Evolutionary conservation across 2,329 filamentous ascomycete genomes (phyloP).

Genomic region (Fusarium tuaranense): DNA sequence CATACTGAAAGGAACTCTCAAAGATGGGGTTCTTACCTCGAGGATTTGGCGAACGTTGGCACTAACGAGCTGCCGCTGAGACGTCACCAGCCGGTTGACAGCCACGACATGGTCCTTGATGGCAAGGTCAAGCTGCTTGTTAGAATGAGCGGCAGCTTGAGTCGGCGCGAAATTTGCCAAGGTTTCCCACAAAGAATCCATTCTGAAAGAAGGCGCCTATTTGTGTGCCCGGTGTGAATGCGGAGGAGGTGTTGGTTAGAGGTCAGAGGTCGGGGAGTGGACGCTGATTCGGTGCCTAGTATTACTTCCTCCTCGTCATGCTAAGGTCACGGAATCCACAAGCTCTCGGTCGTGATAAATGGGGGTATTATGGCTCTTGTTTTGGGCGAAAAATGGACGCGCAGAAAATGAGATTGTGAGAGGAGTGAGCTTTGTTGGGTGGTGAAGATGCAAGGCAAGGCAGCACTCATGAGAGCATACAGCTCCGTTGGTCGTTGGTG

Average conservation of each 20-base stretch:
- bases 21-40: slow-evolving; percentile 46
- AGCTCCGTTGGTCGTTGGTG: slow-evolving; percentile 34
- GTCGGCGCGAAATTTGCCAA: slow-evolving; percentile 58
- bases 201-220: slow-evolving; percentile 30
- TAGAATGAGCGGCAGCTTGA: slow-evolving; percentile 38
- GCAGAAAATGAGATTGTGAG: background rate
- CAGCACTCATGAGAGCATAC: slow-evolving; percentile 28
- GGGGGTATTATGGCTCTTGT: background rate
- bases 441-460: slow-evolving; percentile 25
- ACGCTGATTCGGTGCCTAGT: slow-evolving; percentile 15
- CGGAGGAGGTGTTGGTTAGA: slow-evolving; percentile 10
- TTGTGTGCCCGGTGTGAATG: background rate
- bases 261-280: slow-evolving; percentile 15
- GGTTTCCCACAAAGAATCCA: slow-evolving; percentile 46
- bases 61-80: slow-evolving; percentile 47
- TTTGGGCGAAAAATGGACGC: background rate
- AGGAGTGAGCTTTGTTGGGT: slow-evolving; percentile 16
- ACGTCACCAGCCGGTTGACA: slow-evolving; percentile 53
- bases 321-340: background rate
- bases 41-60: slow-evolving; percentile 54
- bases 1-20: background rate
- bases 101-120: slow-evolving; percentile 53
- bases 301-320: slow-evolving; percentile 23
- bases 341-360: background rate
- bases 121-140: slow-evolving; percentile 54